Evolutionary conservation across 106 monocot species (phyloP), one percentile per base, ranked within the genome.

Genomic region (Gastrodia elata): DNA sequence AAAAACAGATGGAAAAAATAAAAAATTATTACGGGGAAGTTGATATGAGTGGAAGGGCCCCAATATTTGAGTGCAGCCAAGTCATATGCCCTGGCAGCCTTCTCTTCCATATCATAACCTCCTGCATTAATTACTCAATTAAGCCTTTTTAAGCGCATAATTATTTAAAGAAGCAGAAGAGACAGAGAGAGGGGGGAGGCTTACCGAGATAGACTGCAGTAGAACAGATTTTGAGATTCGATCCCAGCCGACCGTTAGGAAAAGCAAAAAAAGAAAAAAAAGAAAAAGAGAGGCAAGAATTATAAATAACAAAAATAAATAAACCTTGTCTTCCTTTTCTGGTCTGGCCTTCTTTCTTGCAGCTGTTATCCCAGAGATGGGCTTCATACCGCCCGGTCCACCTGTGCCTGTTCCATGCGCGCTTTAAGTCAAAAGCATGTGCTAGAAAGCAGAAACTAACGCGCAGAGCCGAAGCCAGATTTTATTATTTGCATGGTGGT

Each of bases 61-160:
- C 96, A 97, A 72, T 97, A 97, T 73, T 97, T 97, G 22, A 97
- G 86, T 65, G 96, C 96, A 39, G 96, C 96, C 84, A 97, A 80
- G 70, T 97, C 96, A 75, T 97, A 97, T 69, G 96, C 86, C 81
- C 92, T 90, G 64, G 96, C 96, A 73, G 96, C 96, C 79, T 93
- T 97, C 78, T 93, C 92, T 73, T 97, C 96, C 90, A 88, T 88
- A 65, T 97, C 96, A 83, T 97, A 97, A 35, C 96, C 96, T 58
- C 96, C 96, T 93, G 59, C 18, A 64, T 40, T 5, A 69, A 27
- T 0, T 68, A 37, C 37, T 37, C 5, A 34, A 67, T 8, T 37
- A n/a, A 42, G 5, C 6, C 42, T 14, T 42, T 64, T 64, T 0
- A 46, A 48, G n/a, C 32, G 9, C 20, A 41, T 41, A 9, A 34